phyloP scores from a whole-genome alignment of 1,139 yeast species.

The Geotrichum histeridarum region DNA sequence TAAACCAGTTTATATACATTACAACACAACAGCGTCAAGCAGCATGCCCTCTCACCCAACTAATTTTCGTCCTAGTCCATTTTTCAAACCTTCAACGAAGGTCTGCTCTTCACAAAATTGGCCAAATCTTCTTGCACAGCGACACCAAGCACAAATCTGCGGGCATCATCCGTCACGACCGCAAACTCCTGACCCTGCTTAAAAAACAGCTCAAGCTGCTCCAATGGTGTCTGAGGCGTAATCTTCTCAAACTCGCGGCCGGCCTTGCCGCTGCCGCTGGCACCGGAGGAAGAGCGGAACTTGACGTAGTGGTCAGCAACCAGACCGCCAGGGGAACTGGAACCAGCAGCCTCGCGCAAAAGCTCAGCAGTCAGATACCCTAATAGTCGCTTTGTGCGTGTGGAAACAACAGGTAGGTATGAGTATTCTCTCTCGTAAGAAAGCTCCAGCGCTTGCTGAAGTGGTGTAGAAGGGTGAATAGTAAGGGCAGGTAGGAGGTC shows the following conservation, averaged over 20 bases:
- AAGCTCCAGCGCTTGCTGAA: conserved; percentile 43
- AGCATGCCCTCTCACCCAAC: too few relatives aligned
- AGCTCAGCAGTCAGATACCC: conserved; percentile 55
- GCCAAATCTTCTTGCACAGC: conserved; percentile 59
- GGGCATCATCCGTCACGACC: conserved; percentile 51
- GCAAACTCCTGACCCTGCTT: conserved; percentile 52
- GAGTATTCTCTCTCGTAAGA: conserved; percentile 56
- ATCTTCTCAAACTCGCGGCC: conserved; percentile 39
- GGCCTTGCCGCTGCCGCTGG: background rate
- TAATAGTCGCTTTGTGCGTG: conserved; percentile 46
- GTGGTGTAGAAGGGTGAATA: conserved; percentile 49
- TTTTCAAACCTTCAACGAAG: conserved; percentile 27
- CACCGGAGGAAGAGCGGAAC: conserved; percentile 23
- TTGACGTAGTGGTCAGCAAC: conserved; percentile 33
- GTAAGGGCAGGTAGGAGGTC: conserved; percentile 59
- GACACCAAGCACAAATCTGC: conserved; percentile 57
- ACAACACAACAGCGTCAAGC: too few relatives aligned
- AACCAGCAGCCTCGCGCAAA: conserved; percentile 36
- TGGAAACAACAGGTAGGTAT: conserved; percentile 54
- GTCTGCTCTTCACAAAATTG: conserved; percentile 51
- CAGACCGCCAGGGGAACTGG: conserved; percentile 42
- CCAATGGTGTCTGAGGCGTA: conserved; percentile 57
- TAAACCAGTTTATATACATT: too few relatives aligned
- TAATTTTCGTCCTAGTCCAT: background rate
- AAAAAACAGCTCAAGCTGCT: conserved; percentile 51